Base-by-base conservation (phyloP, 2,329 filamentous ascomycete genomes). In the Monilinia laxa region DNA sequence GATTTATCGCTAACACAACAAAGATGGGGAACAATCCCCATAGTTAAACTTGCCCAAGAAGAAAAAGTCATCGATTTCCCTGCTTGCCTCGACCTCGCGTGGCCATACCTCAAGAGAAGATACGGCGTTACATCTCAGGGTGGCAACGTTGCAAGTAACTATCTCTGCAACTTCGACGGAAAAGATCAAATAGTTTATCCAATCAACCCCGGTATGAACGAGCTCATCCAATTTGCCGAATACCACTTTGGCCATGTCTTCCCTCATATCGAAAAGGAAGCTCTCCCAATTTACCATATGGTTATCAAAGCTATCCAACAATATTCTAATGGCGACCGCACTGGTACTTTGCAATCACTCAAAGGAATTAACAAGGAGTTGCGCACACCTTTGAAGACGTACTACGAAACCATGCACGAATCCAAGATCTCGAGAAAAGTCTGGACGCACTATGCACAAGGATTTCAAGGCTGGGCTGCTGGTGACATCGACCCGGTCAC, bases 381-480 rank as follows among this genome's bases (percentile, higher is more conserved):
- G 3, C 73, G 75, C 14, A 70, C 70, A 3, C 38, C 75, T 10
- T 65, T 77, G 3, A 67, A 65, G 16, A 71, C 60, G 28, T 77
- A 74, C 65, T 77, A 76, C 62, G 72, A 77, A 28, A 64, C 68
- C 1, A 64, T 78, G 47, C 70, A 74, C 49, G 74, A 78, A 47
- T 54, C 67, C 2, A 70, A 67, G 23, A 72, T 79, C 6, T 69
- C 76, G 0, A 66, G 66, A 7, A 68, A 69, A 0, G 73, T 75
- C 6, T 80, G 77, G 77, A 64, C 78, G 49, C 71, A 75, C 20
- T 66, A 66, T 56, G 71, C 77, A 1, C 78, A 78, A 66, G 77
- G 78, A 3, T 78, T 79, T 53, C 75, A 75, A 51, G 77, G 70
- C 14, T 80, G 78, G 78, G 78, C 75, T 5, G 69, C 72, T 47